Evolutionary conservation across 1,284 basidiomycete genomes (phyloP).

Genomic region (Cystobasidium pallidum): DNA sequence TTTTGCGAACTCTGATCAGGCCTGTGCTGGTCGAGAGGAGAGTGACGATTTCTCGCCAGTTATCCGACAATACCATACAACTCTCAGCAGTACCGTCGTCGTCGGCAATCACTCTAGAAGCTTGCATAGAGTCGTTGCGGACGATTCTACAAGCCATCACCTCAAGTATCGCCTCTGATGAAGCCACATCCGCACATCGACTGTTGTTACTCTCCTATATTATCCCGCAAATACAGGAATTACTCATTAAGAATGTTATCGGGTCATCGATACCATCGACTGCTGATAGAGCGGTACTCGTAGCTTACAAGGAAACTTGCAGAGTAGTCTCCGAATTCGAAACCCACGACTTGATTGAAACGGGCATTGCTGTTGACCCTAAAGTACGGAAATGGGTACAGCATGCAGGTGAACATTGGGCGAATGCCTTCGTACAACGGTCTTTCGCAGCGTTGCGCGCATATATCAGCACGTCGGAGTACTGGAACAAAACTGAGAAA

Average conservation of each 20-base stretch:
- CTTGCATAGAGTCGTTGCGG: slow-evolving; percentile 3
- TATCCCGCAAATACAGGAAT: slow-evolving; percentile 19
- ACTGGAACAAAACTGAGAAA: slow-evolving; percentile 40
- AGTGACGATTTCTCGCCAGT: too few relatives aligned
- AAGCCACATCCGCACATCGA: neutral
- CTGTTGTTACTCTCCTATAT: slow-evolving; percentile 5
- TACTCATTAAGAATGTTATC: slow-evolving; percentile 23
- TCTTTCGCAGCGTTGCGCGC: slow-evolving; percentile 8
- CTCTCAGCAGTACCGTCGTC: neutral
- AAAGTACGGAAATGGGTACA: slow-evolving; percentile 19
- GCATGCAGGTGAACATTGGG: slow-evolving; percentile 35
- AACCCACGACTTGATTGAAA: neutral
- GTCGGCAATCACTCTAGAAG: neutral
- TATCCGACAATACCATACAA: neutral
- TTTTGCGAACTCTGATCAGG: slow-evolving; percentile 17
- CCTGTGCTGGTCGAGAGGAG: slow-evolving; percentile 17
- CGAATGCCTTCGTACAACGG: slow-evolving; percentile 13
- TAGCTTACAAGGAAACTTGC: slow-evolving; percentile 12
- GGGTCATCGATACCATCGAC: slow-evolving; percentile 7
- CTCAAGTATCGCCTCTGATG: neutral
- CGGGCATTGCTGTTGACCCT: neutral
- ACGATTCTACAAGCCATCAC: neutral
- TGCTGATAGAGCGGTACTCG: slow-evolving; percentile 8
- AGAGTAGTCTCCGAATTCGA: slow-evolving; percentile 8
- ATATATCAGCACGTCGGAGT: slow-evolving; percentile 13